A percentile compares a stretch with the other conserved stretches of the same genome.
Evolutionary conservation across 2,329 filamentous ascomycete genomes (phyloP).

Genomic region (Diaporthe helianthi): DNA sequence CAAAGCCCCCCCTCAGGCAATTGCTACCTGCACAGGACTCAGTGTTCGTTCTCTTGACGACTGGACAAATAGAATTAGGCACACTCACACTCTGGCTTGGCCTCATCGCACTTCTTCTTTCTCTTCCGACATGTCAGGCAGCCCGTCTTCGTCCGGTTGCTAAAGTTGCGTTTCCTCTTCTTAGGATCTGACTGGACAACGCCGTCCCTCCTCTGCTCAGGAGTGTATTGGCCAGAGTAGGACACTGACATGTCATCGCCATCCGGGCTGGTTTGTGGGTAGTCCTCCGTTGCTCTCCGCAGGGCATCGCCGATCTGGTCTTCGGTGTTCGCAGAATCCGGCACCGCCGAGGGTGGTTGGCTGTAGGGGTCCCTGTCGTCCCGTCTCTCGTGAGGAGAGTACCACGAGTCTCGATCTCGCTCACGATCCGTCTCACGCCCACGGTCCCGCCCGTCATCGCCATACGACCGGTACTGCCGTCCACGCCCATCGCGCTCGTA

Average conservation of each 20-base stretch:
- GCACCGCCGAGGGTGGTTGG: slow-evolving; percentile 53
- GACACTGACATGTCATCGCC: slow-evolving; percentile 54
- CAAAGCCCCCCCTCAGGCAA: slow-evolving; percentile 87
- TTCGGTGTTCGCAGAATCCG: slow-evolving; percentile 55
- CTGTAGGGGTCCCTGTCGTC: slow-evolving; percentile 57
- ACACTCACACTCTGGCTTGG: slow-evolving; percentile 85
- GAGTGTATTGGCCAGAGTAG: slow-evolving; percentile 53
- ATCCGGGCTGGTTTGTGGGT: slow-evolving; percentile 61
- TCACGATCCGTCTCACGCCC: slow-evolving; percentile 43
- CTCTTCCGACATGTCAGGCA: slow-evolving; percentile 90
- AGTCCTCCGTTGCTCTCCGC: slow-evolving; percentile 55
- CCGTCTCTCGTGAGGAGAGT: slow-evolving; percentile 50
- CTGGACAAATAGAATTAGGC: neutral
- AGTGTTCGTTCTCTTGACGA: neutral
- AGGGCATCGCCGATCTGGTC: slow-evolving; percentile 56
- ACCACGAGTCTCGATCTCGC: slow-evolving; percentile 57
- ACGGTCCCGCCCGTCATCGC: slow-evolving; percentile 55
- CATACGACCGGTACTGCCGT: slow-evolving; percentile 53
- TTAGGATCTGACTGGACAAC: slow-evolving; percentile 67
- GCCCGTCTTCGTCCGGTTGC: slow-evolving; percentile 93
- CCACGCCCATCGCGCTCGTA: slow-evolving; percentile 35
- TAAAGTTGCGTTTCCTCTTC: slow-evolving; percentile 82
- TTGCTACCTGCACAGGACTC: slow-evolving; percentile 71
- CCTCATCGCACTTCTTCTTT: slow-evolving; percentile 98
- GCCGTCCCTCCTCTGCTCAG: slow-evolving; percentile 56